Conservation (phyloP, 140 eudicot species). For the Erigeron philadelphicus region DNA sequence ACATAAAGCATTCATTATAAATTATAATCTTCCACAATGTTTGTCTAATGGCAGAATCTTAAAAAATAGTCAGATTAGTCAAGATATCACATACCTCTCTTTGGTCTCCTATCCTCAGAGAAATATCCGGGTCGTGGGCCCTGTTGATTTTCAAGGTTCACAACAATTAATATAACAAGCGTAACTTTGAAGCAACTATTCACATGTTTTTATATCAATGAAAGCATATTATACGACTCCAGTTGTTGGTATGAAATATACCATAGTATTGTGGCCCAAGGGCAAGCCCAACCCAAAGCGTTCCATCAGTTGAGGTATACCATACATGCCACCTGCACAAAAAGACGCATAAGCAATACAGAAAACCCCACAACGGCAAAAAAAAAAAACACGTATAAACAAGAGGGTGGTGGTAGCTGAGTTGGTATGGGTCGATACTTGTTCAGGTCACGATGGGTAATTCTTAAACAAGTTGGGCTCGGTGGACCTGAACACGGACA, state of each 20-base stretch:
- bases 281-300: conserved; percentile 71
- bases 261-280: conserved; percentile 61
- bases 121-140: conserved; percentile 72
- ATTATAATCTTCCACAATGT: background rate
- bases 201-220: background rate
- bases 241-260: conserved; percentile 24
- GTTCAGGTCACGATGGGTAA: background rate
- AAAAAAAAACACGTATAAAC: background rate
- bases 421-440: background rate
- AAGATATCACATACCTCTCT: conserved; percentile 35
- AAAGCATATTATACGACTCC: background rate
- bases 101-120: conserved; percentile 55
- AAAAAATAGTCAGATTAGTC: background rate
- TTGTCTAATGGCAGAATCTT: background rate
- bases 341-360: background rate
- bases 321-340: conserved; percentile 66
- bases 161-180: background rate
- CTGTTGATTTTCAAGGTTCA: conserved; percentile 35
- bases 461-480: background rate
- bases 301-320: conserved; percentile 71
- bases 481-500: background rate
- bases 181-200: background rate
- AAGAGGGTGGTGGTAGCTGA: background rate
- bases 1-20: background rate
- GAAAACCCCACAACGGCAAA: background rate